Evolutionary conservation across 2,329 filamentous ascomycete species (phyloP).

Genomic region (Penicillium glabrum): DNA sequence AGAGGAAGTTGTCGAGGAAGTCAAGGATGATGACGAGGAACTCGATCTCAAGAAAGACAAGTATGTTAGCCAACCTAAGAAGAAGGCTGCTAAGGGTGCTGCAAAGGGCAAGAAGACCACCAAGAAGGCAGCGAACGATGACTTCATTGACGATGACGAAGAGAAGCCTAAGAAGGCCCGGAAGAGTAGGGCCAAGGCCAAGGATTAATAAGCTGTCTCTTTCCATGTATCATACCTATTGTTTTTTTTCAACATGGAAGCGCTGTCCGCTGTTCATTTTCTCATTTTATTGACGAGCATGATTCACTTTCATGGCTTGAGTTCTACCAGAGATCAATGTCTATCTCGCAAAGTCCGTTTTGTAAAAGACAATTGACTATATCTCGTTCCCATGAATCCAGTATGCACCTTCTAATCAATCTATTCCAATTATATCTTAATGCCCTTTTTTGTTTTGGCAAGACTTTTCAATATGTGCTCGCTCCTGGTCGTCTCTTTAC

Average conservation of each 20-base stretch:
- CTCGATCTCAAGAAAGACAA: constrained; percentile 91
- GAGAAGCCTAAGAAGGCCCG: constrained; percentile 56
- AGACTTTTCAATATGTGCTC: not conserved
- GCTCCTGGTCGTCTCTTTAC: not conserved
- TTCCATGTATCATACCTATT: not conserved
- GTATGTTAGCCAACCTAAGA: constrained; percentile 83
- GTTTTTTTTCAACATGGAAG: not conserved
- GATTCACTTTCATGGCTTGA: not conserved
- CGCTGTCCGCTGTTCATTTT: not conserved
- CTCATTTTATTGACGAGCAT: not conserved
- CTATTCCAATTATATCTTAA: not conserved
- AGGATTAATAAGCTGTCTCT: not conserved
- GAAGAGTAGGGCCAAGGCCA: constrained; percentile 20
- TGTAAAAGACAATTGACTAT: not conserved
- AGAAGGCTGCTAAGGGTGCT: constrained; percentile 43
- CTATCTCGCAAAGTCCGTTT: not conserved
- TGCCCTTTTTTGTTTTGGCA: not conserved
- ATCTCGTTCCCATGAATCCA: not conserved
- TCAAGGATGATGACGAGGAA: constrained; percentile 65
- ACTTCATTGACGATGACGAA: constrained; percentile 49
- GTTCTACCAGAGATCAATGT: not conserved
- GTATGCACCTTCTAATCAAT: not conserved
- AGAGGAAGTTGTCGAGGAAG: constrained; percentile 57
- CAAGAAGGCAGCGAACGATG: constrained; percentile 38
- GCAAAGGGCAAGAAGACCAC: constrained; percentile 37